phyloP scores from a whole-genome alignment of 169 alveolate species.

The Cyclospora cayetanensis region DNA sequence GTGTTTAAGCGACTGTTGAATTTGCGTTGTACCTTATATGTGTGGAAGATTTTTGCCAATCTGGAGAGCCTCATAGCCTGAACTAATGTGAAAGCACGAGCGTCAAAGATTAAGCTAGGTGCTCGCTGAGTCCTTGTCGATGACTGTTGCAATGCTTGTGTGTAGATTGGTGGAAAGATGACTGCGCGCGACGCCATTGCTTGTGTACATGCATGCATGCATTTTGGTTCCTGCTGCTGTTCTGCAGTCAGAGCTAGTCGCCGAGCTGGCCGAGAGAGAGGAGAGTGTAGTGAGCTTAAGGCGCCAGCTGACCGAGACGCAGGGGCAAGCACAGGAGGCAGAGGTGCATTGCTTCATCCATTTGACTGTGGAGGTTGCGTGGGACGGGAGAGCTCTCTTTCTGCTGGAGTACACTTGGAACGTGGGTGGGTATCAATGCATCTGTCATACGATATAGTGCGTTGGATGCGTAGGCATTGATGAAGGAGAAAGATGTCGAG shows the following conservation, averaged over 20 bases:
- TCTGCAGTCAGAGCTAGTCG: slow-evolving; percentile 4
- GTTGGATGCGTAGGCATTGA: neutral
- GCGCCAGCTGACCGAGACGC: slow-evolving; percentile 33
- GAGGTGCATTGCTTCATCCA: neutral
- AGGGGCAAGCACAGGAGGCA: slow-evolving; percentile 14
- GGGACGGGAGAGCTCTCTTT: neutral
- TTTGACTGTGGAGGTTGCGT: neutral
- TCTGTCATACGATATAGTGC: neutral
- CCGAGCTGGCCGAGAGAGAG: slow-evolving; percentile 30
- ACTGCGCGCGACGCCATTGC: no score
- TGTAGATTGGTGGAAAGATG: no score
- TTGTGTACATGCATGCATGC: no score
- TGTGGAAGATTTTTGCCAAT: no score
- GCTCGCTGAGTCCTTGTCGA: no score
- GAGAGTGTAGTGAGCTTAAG: slow-evolving; percentile 18
- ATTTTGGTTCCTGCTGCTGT: neutral
- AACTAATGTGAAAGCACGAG: no score
- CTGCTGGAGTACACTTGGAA: neutral
- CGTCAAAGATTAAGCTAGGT: no score
- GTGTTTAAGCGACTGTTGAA: no score
- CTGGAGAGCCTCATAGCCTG: no score
- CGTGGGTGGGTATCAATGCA: neutral
- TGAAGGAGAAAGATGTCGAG: neutral
- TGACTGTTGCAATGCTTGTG: no score
- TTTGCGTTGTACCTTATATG: no score